Base-by-base conservation (phyloP, 176 grass and related monocot genomes). In the Raddia guianensis region DNA sequence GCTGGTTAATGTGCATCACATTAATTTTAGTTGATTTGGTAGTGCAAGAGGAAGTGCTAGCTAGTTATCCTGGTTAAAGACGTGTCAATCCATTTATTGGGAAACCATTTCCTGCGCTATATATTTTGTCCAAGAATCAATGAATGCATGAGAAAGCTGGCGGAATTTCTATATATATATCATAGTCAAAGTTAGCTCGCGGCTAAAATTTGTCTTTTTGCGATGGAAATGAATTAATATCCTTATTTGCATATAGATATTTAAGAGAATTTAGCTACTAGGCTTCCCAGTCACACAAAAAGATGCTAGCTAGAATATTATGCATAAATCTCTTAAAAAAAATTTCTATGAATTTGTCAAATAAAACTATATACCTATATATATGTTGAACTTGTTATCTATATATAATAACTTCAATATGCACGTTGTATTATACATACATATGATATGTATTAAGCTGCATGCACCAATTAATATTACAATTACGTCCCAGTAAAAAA, bases 1-100 rank as follows among this genome's bases (percentile, higher is more conserved):
- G 54, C 5, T 62, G 11, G 37, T 27, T 72, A 70, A 59, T 70
- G 32, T 21, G 12, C 60, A 74, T 58, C 74, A 19, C 77, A 79
- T 12, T 40, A 27, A 48, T 8, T 56, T 66, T 40, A 5, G 1
- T 40, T 40, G 15, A 63, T 75, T 56, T 4, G 47, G 19, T 53
- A 45, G 5, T 32, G 5, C 16, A 4, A 61, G 62, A 82, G 34
- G 70, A n/a, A 45, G 3, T n/a, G 27, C 27, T 27, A 27, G 18
- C 2, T 9, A 34, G 13, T 50, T 2, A 4, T 51, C 10, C 12
- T 33, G 32, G 20, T 37, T 75, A 45, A 32, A 55, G 35, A 21
- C 10, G 2, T 15, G 34, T 64, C 37, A 8, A 63, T 20, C 46
- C 56, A 68, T 37, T 75, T 59, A 45, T 21, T 63, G 4, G 35